Evolutionary conservation across 1,284 basidiomycete genomes (phyloP).

Genomic region (Amylostereum areolatum): DNA sequence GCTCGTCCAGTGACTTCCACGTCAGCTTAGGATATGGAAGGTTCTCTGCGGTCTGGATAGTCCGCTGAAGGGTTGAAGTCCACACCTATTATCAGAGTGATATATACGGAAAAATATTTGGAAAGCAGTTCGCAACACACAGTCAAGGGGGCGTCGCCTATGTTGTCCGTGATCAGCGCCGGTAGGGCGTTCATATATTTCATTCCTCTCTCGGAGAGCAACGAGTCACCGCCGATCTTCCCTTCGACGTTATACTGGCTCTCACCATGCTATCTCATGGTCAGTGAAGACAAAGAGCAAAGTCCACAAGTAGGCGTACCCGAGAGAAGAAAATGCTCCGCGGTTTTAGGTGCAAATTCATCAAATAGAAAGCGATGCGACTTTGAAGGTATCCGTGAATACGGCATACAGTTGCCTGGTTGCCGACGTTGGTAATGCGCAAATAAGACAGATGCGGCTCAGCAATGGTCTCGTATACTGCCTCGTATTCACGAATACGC

Average conservation of each 20-base stretch:
- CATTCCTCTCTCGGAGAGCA: slow-evolving; percentile 80
- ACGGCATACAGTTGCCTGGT: slow-evolving; percentile 76
- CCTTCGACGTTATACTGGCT: slow-evolving; percentile 96
- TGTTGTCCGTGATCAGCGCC: slow-evolving; percentile 83
- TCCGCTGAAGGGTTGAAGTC: slow-evolving; percentile 93
- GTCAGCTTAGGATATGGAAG: slow-evolving; percentile 91
- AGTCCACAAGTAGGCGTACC: slow-evolving; percentile 38
- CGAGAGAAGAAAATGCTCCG: slow-evolving; percentile 95
- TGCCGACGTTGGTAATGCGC: slow-evolving; percentile 85
- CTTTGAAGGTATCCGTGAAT: slow-evolving; percentile 94
- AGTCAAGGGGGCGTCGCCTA: slow-evolving; percentile 84
- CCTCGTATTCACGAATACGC: slow-evolving; percentile 91
- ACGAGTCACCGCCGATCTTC: slow-evolving; percentile 94
- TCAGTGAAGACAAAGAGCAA: slow-evolving; percentile 7
- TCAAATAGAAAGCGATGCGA: slow-evolving; percentile 96
- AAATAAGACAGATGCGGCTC: slow-evolving; percentile 85
- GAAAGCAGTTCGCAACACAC: slow-evolving; percentile 36
- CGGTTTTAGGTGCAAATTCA: slow-evolving; percentile 97
- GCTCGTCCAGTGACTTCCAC: slow-evolving; percentile 98
- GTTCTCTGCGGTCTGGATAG: slow-evolving; percentile 83
- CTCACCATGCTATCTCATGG: slow-evolving; percentile 83
- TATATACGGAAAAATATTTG: background rate
- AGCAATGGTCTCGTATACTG: slow-evolving; percentile 92
- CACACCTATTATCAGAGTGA: slow-evolving; percentile 56
- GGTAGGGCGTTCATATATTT: slow-evolving; percentile 86